Percentiles rank a stretch among this genome's conserved stretches.
phyloP scores from a whole-genome alignment of 2,329 filamentous ascomycete species.

The Aspergillus aculeatus region DNA sequence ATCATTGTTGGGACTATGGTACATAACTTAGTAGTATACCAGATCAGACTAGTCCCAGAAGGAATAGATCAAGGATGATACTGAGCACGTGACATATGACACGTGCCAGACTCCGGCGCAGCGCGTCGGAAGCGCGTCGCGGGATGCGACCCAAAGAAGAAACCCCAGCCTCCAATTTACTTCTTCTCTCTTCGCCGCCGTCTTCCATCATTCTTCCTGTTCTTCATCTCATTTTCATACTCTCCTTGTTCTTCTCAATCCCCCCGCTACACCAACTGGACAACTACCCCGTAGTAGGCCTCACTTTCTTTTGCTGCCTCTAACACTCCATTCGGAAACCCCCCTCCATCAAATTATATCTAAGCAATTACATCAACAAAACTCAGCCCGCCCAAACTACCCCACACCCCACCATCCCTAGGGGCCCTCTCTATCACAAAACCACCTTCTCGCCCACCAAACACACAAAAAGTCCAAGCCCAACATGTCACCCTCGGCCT shows the following conservation, averaged over 20 bases:
- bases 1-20: neutral
- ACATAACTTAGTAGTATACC: neutral
- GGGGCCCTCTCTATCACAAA: neutral
- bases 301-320: neutral
- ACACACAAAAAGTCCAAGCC: neutral
- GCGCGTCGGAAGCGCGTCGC: constrained; percentile 27
- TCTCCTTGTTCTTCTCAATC: constrained; percentile 10
- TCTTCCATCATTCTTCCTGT: neutral
- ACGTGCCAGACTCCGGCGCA: constrained; percentile 10
- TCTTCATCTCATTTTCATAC: neutral
- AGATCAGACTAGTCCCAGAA: constrained; percentile 10
- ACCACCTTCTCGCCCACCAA: neutral
- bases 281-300: neutral
- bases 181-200: neutral
- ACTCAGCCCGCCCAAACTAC: too few relatives aligned
- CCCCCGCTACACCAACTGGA: neutral
- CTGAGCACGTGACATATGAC: neutral
- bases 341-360: too few relatives aligned
- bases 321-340: too few relatives aligned
- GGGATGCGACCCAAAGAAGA: constrained; percentile 16
- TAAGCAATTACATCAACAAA: too few relatives aligned
- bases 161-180: constrained; percentile 16
- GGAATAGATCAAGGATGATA: constrained; percentile 21
- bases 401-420: neutral
- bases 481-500: constrained; percentile 20